A percentile compares a stretch with the other conserved stretches of the same genome.
phyloP scores from a whole-genome alignment of 768 basidiomycete species.

The Kwoniella europaea region DNA sequence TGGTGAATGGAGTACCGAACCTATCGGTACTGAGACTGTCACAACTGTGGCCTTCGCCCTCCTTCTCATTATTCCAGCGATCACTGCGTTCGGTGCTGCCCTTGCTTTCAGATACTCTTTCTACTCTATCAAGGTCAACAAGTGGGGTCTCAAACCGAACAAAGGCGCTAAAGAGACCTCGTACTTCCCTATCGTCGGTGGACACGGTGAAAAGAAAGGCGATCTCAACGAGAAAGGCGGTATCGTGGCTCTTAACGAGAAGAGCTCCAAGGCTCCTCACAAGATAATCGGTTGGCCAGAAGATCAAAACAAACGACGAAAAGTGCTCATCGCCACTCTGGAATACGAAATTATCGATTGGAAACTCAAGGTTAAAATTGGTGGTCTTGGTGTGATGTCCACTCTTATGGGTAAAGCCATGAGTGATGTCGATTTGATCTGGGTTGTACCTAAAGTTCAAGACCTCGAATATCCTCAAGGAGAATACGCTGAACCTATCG shows the following conservation, averaged over 20 bases:
- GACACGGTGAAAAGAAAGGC: slow-evolving; percentile 67
- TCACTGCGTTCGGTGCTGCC: slow-evolving; percentile 82
- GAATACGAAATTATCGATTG: slow-evolving; percentile 97
- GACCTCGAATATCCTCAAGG: slow-evolving; percentile 90
- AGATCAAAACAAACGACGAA: slow-evolving; percentile 84
- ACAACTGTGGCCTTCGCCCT: slow-evolving; percentile 88
- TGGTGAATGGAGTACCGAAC: slow-evolving; percentile 76
- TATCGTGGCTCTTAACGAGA: slow-evolving; percentile 68
- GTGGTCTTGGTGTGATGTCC: slow-evolving; percentile 97
- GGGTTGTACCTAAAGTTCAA: slow-evolving; percentile 94
- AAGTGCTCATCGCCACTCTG: slow-evolving; percentile 86
- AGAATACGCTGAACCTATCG: slow-evolving; percentile 89
- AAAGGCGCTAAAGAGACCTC: slow-evolving; percentile 65
- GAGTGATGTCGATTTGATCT: slow-evolving; percentile 92
- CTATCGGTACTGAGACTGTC: slow-evolving; percentile 78
- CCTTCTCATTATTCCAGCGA: slow-evolving; percentile 76
- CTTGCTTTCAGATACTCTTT: slow-evolving; percentile 92
- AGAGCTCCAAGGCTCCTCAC: slow-evolving; percentile 68
- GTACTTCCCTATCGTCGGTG: slow-evolving; percentile 87
- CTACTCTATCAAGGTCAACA: slow-evolving; percentile 93
- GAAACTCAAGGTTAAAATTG: slow-evolving; percentile 97
- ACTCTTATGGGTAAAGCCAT: slow-evolving; percentile 97
- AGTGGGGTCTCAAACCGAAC: slow-evolving; percentile 77
- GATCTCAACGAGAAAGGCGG: slow-evolving; percentile 50
- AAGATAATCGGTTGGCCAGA: slow-evolving; percentile 97